Conservation (phyloP, 495 filamentous ascomycete species). For the Acidomyces sp. region DNA sequence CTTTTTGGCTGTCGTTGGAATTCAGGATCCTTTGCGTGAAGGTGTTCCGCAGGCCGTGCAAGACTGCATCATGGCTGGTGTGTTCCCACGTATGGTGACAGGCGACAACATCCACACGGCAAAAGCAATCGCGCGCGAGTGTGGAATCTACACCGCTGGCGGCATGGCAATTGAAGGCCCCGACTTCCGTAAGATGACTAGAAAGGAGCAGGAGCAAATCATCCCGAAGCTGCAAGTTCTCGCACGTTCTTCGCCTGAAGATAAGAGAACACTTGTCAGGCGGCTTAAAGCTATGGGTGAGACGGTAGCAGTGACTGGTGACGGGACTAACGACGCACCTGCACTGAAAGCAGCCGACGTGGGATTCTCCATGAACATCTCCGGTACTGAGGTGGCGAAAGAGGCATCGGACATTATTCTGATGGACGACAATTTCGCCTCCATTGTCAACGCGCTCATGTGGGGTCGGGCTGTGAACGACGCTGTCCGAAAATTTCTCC, state of each 20-base stretch:
- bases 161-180: slow-evolving; percentile 77
- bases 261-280: slow-evolving; percentile 70
- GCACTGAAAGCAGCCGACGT: slow-evolving; percentile 80
- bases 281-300: slow-evolving; percentile 73
- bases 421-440: slow-evolving; percentile 88
- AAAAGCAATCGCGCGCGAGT: slow-evolving; percentile 72
- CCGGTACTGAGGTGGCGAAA: slow-evolving; percentile 84
- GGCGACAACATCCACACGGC: slow-evolving; percentile 78
- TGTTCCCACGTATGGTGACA: slow-evolving; percentile 83
- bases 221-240: slow-evolving; percentile 72
- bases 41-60: slow-evolving; percentile 69
- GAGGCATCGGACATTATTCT: slow-evolving; percentile 89
- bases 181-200: slow-evolving; percentile 57
- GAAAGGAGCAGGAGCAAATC: slow-evolving; percentile 50
- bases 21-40: slow-evolving; percentile 50
- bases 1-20: slow-evolving; percentile 50
- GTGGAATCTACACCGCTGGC: slow-evolving; percentile 63
- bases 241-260: slow-evolving; percentile 70
- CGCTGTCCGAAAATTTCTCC: slow-evolving; percentile 79
- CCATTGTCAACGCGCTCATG: slow-evolving; percentile 75
- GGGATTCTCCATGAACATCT: slow-evolving; percentile 84
- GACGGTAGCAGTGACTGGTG: slow-evolving; percentile 85
- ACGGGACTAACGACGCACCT: slow-evolving; percentile 85
- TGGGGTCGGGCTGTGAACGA: slow-evolving; percentile 87
- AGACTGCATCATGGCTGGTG: slow-evolving; percentile 62